phyloP scores from a whole-genome alignment of 768 basidiomycete genomes.

The Harrya chromipes region DNA sequence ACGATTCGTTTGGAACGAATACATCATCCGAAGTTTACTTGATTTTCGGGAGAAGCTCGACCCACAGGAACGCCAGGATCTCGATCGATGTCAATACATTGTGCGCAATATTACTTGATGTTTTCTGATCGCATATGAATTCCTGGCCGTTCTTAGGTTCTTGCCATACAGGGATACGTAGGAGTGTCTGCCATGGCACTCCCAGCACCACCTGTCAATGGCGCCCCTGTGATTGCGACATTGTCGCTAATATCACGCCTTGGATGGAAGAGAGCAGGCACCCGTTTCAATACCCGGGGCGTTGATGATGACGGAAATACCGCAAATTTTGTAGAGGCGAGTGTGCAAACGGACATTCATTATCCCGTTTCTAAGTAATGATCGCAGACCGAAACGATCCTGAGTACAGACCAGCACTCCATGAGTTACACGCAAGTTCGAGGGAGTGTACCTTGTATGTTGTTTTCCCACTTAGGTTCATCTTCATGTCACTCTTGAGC shows the following conservation, averaged over 20 bases:
- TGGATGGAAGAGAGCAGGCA: constrained; percentile 94
- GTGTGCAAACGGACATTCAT: constrained; percentile 17
- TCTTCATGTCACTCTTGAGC: constrained; percentile 13
- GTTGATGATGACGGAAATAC: constrained; percentile 94
- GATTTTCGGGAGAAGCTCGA: constrained; percentile 85
- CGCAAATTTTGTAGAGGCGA: constrained; percentile 94
- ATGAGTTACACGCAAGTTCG: constrained; percentile 93
- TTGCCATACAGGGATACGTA: constrained; percentile 93
- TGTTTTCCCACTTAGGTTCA: constrained; percentile 3
- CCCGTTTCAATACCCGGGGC: constrained; percentile 94
- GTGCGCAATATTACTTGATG: constrained; percentile 43
- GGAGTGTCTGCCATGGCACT: constrained; percentile 78
- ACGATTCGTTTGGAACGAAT: constrained; percentile 95
- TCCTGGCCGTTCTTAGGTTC: constrained; percentile 46
- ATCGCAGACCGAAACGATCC: constrained; percentile 80
- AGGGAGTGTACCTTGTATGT: constrained; percentile 90
- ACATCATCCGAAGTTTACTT: constrained; percentile 79
- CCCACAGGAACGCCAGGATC: constrained; percentile 58
- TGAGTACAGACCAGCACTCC: constrained; percentile 83
- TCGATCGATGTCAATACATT: constrained; percentile 84
- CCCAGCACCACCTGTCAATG: constrained; percentile 71
- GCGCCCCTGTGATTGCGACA: constrained; percentile 68
- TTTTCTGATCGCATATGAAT: constrained; percentile 7
- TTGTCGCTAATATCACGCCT: constrained; percentile 82
- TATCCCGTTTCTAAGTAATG: constrained; percentile 7